A percentile compares a stretch with the other conserved stretches of the same genome.
These are phyloP conservation scores for Aspergillus phoenicis DNA, from an alignment of 2,329 filamentous ascomycete genomes.

Conservation along the genomic window DNA sequence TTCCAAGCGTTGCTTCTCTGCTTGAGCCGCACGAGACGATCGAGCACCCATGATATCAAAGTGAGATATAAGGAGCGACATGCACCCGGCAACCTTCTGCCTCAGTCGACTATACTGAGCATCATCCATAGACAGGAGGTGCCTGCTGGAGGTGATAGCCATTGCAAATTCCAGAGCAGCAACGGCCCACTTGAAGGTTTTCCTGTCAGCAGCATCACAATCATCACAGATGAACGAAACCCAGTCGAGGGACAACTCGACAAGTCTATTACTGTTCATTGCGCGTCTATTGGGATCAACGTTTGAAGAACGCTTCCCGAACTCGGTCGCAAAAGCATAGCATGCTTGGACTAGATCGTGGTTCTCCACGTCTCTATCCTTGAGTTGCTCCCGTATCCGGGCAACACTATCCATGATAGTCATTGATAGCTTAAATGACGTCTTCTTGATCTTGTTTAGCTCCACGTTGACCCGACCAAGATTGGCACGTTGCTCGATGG, in stretches of 20 bases:
- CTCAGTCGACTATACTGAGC: conserved; percentile 82
- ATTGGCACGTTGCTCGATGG: conserved; percentile 91
- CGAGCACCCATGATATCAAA: conserved; percentile 99
- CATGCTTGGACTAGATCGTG: conserved; percentile 97
- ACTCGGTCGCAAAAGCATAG: conserved; percentile 98
- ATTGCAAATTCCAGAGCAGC: conserved; percentile 94
- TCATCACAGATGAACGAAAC: conserved; percentile 98
- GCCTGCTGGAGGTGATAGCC: conserved; percentile 91
- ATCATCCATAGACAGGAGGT: conserved; percentile 87
- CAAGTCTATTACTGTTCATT: conserved; percentile 96
- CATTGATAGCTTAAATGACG: conserved; percentile 94
- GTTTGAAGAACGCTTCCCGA: conserved; percentile 88
- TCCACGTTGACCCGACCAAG: conserved; percentile 88
- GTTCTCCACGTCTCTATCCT: conserved; percentile 71
- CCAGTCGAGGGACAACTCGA: conserved; percentile 92
- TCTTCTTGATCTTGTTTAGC: conserved; percentile 90
- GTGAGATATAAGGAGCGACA: conserved; percentile 95
- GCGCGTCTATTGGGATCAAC: conserved; percentile 94
- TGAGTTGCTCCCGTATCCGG: conserved; percentile 81
- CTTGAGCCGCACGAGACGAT: conserved; percentile 88
- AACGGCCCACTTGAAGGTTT: conserved; percentile 97
- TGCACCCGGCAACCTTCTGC: conserved; percentile 90
- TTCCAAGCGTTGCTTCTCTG: conserved; percentile 86
- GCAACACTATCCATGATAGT: conserved; percentile 99
- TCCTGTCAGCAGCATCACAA: conserved; percentile 88